Base-by-base conservation (phyloP, 2,329 filamentous ascomycete genomes). In the Pseudocercospora cruenta region DNA sequence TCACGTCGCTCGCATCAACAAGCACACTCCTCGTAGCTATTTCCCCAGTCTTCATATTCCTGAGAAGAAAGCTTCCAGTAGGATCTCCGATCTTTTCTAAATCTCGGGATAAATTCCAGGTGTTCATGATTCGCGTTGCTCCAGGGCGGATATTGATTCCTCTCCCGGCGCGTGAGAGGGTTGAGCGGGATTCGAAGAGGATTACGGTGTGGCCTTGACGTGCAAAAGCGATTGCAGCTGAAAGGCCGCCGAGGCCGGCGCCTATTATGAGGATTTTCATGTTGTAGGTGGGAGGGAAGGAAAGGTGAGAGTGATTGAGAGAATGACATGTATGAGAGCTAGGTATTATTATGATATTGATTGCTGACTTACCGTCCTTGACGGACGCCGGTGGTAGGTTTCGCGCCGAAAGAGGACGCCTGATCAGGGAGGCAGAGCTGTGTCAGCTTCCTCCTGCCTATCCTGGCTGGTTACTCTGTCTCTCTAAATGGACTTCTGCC, bases 171-270 rank as follows among this genome's bases (percentile, higher is more conserved):
- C 22, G 16, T 16, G 63, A 58, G 19, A 65, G 26, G 12, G 10
- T 39, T 1, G 45, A 19, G 4, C 59, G 58, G 1, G 45, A 16
- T 62, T 75, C 73, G 16, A 73, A 62, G 2, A 75, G 58, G 4
- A 62, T 70, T 5, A 74, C 69, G 7, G 68, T 63, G 57, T 74
- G 72, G 16, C 73, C 72, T 33, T 67, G 63, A 24, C 67, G 68
- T 2, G 67, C 65, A 60, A 70, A 69, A 10, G 73, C 69, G 22
- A 75, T 62, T 10, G 73, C 71, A 6, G 72, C 72, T 9, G 66
- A 64, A 3, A 75, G 67, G 7, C 73, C 73, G 24, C 72, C 71
- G 19, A 74, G 67, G 1, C 72, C 72, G 33, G 72, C 72, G 33
- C 72, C 72, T n/a, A 51, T 10, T 19, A 51, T 51, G 47, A 51